Conservation (phyloP, 129 eudicot genomes). For the Pseudognaphalium luteoalbum region DNA sequence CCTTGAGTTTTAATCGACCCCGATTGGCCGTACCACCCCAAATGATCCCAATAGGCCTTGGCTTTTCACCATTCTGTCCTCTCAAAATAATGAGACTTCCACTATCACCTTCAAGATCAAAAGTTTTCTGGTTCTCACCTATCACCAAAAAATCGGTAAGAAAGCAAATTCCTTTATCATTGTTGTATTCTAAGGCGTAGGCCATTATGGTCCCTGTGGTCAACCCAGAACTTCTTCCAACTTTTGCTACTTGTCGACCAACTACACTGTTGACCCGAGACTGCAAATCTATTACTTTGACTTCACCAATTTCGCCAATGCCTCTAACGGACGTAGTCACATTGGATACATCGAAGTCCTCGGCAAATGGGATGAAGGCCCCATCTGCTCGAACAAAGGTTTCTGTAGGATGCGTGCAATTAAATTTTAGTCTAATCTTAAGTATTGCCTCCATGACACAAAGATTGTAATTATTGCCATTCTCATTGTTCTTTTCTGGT, state of each 20-base stretch:
- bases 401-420: constrained; percentile 46
- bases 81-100: constrained; percentile 82
- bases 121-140: constrained; percentile 79
- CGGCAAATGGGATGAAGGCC: constrained; percentile 84
- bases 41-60: constrained; percentile 79
- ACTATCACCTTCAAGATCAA: constrained; percentile 95
- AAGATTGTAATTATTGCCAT: neutral
- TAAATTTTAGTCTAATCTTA: constrained; percentile 21
- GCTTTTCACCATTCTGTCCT: constrained; percentile 62
- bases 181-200: constrained; percentile 80
- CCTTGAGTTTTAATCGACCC: constrained; percentile 72
- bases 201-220: constrained; percentile 92
- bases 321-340: constrained; percentile 70
- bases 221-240: constrained; percentile 91
- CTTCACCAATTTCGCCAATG: constrained; percentile 74
- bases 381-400: constrained; percentile 95
- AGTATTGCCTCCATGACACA: neutral
- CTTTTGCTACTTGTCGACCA: constrained; percentile 78
- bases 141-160: constrained; percentile 84
- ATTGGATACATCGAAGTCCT: constrained; percentile 56
- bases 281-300: constrained; percentile 76
- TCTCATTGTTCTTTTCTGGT: neutral
- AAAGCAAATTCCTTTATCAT: constrained; percentile 78
- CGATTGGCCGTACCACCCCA: constrained; percentile 98
- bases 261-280: constrained; percentile 66